Evolutionary conservation across 805 yeast genomes (phyloP), one percentile per base, ranked within the genome.

Genomic region (Ogataea degrootiae): DNA sequence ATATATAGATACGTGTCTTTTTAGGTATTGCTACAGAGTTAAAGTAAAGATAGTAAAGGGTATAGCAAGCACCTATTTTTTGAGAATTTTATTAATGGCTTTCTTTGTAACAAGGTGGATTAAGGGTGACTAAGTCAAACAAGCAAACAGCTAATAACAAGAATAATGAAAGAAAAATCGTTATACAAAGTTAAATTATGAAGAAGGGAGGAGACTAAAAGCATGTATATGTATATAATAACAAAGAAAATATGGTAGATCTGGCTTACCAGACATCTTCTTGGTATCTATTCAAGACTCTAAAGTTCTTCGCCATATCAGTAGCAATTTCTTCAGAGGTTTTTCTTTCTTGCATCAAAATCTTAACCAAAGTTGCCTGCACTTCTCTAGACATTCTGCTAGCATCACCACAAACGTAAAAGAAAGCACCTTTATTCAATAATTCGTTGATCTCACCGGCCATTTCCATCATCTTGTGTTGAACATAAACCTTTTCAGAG

Each of bases 401-500:
- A 23, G 99, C 98, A 71, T 94, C 98, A 64, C 98, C 99, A 76
- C 99, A 92, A 36, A 92, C 96, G 66, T 94, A 92, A 56, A 92
- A 77, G 65, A 82, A 86, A 0, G 96, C 98, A 48, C 96, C 97
- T 39, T 68, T 52, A 42, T 69, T 66, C 44, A 85, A 63, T 42
- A 84, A 68, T 42, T 79, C 71, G 57, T 82, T 80, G 47, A 86
- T 68, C 54, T 77, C 71, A 55, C 75, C 61, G 59, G 74, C 61
- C 63, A 79, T 63, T 51, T 82, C 86, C 42, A 66, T 56, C 56
- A 94, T 63, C 54, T 77, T 80, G 63, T 94, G 84, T 71, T 92
- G 99, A 48, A 92, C 99, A 59, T 92, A 92, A 16, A 83, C 84
- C 59, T 80, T 76, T 44, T 73, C 64, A 12, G 72, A 55, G n/a